A percentile compares a stretch with the other conserved stretches of the same genome.
phyloP scores from a whole-genome alignment of 176 grass and related monocot genomes.

The barley (Hordeum vulgare) region DNA sequence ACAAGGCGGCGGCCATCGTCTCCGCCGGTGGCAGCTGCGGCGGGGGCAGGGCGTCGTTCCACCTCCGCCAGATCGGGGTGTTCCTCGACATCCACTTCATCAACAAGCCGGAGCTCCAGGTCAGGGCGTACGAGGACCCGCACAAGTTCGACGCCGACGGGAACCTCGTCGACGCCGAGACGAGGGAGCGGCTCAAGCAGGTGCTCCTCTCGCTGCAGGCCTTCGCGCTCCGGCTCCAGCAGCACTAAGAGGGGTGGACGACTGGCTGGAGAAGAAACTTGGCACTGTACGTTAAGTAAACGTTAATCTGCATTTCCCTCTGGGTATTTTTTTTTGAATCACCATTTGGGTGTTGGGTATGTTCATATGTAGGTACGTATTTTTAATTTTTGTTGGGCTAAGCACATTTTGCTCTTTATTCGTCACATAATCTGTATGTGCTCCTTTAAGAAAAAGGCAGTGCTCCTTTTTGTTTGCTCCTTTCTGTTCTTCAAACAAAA shows the following conservation, averaged over 20 bases:
- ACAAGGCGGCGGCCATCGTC: conserved; percentile 76
- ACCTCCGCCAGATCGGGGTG: conserved; percentile 80
- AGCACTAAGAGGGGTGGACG: not conserved
- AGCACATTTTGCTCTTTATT: no score
- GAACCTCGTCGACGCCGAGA: conserved; percentile 52
- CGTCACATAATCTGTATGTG: no score
- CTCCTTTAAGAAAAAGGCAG: no score
- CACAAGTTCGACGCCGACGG: conserved; percentile 58
- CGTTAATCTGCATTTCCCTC: no score
- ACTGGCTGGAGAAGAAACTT: not conserved
- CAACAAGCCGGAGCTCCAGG: conserved; percentile 77
- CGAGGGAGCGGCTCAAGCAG: conserved; percentile 55
- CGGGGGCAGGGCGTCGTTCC: conserved; percentile 52
- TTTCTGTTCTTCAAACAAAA: no score
- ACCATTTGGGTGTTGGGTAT: no score
- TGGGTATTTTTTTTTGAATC: no score
- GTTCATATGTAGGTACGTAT: no score
- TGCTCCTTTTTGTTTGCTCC: no score
- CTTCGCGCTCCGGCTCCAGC: conserved; percentile 63
- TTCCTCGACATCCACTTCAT: conserved; percentile 92
- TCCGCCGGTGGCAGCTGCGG: conserved; percentile 57
- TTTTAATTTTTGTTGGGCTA: no score
- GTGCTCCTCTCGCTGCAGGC: conserved; percentile 66
- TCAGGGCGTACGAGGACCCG: conserved; percentile 47
- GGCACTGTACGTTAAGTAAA: no score